A percentile compares a stretch with the other conserved stretches of the same genome.
These are phyloP conservation scores for Coniferiporia sulphurascens DNA, from an alignment of 1,284 basidiomycete genomes.

Conservation along the genomic window DNA sequence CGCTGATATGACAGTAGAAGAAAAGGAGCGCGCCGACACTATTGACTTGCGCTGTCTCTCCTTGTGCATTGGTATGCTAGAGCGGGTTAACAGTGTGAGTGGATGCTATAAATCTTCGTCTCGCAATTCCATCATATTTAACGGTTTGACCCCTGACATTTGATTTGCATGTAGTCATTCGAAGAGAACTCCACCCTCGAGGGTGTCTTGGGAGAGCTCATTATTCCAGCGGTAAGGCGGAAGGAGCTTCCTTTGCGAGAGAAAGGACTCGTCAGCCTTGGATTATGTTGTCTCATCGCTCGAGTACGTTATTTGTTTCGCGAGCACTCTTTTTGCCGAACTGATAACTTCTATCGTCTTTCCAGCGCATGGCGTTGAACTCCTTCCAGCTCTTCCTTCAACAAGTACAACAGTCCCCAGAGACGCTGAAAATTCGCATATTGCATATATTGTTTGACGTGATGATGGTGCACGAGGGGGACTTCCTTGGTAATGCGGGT, in stretches of 20 bases:
- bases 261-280: slow-evolving; percentile 82
- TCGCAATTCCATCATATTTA: neutral
- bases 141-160: neutral
- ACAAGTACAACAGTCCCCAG: slow-evolving; percentile 77
- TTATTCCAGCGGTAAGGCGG: slow-evolving; percentile 85
- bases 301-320: slow-evolving; percentile 38
- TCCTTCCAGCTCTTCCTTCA: slow-evolving; percentile 90
- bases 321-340: neutral
- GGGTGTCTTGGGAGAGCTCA: slow-evolving; percentile 85
- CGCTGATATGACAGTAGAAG: slow-evolving; percentile 52
- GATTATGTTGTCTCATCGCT: slow-evolving; percentile 89
- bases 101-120: neutral
- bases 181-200: slow-evolving; percentile 94
- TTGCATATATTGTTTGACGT: slow-evolving; percentile 91
- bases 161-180: slow-evolving; percentile 52
- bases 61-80: slow-evolving; percentile 88
- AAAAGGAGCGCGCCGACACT: slow-evolving; percentile 56
- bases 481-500: slow-evolving; percentile 59
- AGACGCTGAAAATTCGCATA: slow-evolving; percentile 75
- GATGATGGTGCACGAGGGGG: slow-evolving; percentile 83
- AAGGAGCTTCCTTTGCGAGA: slow-evolving; percentile 84
- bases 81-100: slow-evolving; percentile 84
- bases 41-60: slow-evolving; percentile 80
- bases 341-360: neutral
- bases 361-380: slow-evolving; percentile 80